A percentile compares a stretch with the other conserved stretches of the same genome.
phyloP scores from a whole-genome alignment of 305 asterid genomes.

The Fraxinus sp. region DNA sequence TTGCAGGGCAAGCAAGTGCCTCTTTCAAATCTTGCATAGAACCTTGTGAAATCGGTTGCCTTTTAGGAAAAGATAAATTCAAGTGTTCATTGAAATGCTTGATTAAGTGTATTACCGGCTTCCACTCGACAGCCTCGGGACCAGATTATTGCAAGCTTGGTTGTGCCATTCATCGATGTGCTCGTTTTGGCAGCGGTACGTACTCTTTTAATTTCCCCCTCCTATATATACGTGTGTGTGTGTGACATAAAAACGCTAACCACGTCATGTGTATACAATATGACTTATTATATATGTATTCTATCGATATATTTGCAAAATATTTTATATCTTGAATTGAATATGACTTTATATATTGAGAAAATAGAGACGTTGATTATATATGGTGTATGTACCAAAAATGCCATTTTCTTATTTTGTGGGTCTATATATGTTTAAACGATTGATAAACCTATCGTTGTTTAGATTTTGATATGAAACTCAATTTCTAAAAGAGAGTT shows the following conservation, averaged over 20 bases:
- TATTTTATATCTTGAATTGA: too few species aligned
- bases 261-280: background rate
- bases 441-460: too few species aligned
- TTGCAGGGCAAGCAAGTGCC: slow-evolving; percentile 11
- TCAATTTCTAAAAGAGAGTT: too few species aligned
- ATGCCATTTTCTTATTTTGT: background rate
- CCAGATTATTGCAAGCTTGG: slow-evolving; percentile 24
- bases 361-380: background rate
- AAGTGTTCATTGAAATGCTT: background rate
- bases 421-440: background rate
- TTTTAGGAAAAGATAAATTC: background rate
- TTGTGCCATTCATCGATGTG: slow-evolving; percentile 25
- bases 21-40: slow-evolving; percentile 18
- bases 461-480: too few species aligned
- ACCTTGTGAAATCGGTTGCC: background rate
- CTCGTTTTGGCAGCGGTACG: slow-evolving; percentile 6
- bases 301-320: too few species aligned
- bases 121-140: background rate
- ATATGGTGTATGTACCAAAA: too few species aligned
- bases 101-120: background rate
- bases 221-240: background rate
- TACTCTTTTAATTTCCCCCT: background rate
- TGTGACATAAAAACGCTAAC: background rate
- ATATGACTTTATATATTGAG: background rate
- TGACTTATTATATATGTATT: too few species aligned